Conservation (phyloP, 1,139 yeast species). For the Wickerhamiella pararugosa region DNA sequence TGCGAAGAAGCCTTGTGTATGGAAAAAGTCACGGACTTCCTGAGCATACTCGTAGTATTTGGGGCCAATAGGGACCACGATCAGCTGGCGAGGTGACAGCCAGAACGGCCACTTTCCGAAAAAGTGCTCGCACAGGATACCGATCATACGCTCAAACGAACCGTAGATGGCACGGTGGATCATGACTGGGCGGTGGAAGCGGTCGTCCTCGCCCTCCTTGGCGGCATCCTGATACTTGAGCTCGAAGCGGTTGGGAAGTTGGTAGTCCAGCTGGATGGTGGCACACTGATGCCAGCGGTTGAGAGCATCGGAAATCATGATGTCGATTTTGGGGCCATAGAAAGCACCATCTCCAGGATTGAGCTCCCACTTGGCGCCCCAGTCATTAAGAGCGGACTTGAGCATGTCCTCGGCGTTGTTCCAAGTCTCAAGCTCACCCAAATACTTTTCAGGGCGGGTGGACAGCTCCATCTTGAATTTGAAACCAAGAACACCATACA, state of each 20-base stretch:
- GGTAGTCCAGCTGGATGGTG: conserved; percentile 95
- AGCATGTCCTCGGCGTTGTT: conserved; percentile 65
- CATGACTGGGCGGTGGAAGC: conserved; percentile 69
- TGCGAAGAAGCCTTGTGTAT: conserved; percentile 62
- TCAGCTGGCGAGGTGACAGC: conserved; percentile 93
- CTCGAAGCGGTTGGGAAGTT: conserved; percentile 81
- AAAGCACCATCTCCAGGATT: conserved; percentile 98
- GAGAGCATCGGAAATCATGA: conserved; percentile 80
- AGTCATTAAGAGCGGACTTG: conserved; percentile 46
- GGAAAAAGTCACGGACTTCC: conserved; percentile 53
- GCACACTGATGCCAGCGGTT: conserved; percentile 97
- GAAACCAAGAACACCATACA: conserved; percentile 70
- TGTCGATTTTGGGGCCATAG: conserved; percentile 97
- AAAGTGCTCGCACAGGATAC: conserved; percentile 88
- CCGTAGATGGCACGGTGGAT: conserved; percentile 97
- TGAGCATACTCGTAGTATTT: conserved; percentile 82
- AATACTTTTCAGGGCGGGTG: conserved; percentile 75
- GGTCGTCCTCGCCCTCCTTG: conserved; percentile 20
- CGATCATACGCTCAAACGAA: conserved; percentile 96
- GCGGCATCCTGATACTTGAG: conserved; percentile 64
- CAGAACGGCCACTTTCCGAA: conserved; percentile 99
- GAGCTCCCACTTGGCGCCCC: conserved; percentile 77
- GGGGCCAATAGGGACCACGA: conserved; percentile 92
- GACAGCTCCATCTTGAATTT: conserved; percentile 61
- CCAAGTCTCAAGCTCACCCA: conserved; percentile 81